Evolutionary conservation across 805 yeast genomes (phyloP).

Genomic region (Ogataea haglerorum): DNA sequence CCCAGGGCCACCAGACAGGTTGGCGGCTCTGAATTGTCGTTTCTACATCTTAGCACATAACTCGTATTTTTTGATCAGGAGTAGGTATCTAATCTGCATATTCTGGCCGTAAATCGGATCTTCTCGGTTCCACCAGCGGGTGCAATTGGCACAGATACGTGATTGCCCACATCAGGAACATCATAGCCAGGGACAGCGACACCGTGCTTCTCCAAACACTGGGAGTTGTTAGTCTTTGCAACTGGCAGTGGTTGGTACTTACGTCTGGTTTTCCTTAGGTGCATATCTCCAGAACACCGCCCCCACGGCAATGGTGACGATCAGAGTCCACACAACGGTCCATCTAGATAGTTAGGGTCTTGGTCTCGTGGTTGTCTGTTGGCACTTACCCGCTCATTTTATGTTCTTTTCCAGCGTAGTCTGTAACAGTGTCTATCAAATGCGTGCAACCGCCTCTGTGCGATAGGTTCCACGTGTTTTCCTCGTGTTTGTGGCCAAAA

Average conservation of each 20-base stretch:
- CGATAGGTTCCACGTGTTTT: neutral
- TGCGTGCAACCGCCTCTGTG: neutral
- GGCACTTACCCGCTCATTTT: slow-evolving; percentile 47
- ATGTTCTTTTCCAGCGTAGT: slow-evolving; percentile 3
- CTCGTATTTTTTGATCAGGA: neutral
- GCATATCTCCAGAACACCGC: slow-evolving; percentile 80
- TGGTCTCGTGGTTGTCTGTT: neutral
- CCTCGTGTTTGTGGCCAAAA: no score
- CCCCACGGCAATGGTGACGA: slow-evolving; percentile 55
- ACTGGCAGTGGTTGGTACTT: slow-evolving; percentile 28
- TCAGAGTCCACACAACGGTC: slow-evolving; percentile 64
- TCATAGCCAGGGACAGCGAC: slow-evolving; percentile 64
- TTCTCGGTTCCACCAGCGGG: slow-evolving; percentile 86
- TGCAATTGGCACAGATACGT: slow-evolving; percentile 85
- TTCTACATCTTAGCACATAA: slow-evolving; percentile 6
- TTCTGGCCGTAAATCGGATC: slow-evolving; percentile 89
- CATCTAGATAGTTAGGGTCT: slow-evolving; percentile 41
- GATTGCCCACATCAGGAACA: slow-evolving; percentile 68
- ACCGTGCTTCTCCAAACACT: slow-evolving; percentile 73
- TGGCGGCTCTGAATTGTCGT: slow-evolving; percentile 8
- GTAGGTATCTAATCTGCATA: slow-evolving; percentile 35
- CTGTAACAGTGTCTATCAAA: neutral
- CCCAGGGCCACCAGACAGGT: slow-evolving; percentile 1
- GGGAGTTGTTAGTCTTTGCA: slow-evolving; percentile 5
- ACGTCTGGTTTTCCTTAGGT: slow-evolving; percentile 76